A percentile compares a stretch with the other conserved stretches of the same genome.
Evolutionary conservation across 768 basidiomycete genomes (phyloP).

Genomic region (Tulasnella sp.): DNA sequence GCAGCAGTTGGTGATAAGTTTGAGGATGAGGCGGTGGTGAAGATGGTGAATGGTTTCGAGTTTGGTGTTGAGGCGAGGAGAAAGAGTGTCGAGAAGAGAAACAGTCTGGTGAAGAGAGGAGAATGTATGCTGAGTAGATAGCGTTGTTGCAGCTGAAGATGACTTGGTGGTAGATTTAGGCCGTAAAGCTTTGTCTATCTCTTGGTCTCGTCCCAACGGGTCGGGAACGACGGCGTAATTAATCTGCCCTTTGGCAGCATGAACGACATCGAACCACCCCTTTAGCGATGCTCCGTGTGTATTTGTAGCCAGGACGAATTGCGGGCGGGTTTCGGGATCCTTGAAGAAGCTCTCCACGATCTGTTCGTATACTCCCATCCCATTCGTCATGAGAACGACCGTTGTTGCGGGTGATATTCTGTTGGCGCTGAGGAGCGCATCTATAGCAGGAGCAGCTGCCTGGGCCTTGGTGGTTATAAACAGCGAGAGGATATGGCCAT

Average conservation of each 20-base stretch:
- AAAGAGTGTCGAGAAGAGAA: slow-evolving; percentile 15
- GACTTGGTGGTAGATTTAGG: background rate
- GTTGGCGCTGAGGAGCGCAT: slow-evolving; percentile 48
- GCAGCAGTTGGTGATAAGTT: slow-evolving; percentile 74
- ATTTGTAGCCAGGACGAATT: slow-evolving; percentile 79
- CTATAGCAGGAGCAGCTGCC: slow-evolving; percentile 56
- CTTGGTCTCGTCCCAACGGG: slow-evolving; percentile 39
- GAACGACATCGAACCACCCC: slow-evolving; percentile 54
- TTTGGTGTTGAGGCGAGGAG: slow-evolving; percentile 48
- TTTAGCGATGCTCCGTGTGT: slow-evolving; percentile 66
- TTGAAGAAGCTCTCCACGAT: slow-evolving; percentile 65
- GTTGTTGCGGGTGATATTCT: slow-evolving; percentile 67
- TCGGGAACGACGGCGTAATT: slow-evolving; percentile 80
- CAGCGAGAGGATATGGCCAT: slow-evolving; percentile 61
- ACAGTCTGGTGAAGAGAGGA: slow-evolving; percentile 16
- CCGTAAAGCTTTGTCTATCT: background rate
- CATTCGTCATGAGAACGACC: slow-evolving; percentile 90
- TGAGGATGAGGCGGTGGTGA: slow-evolving; percentile 67
- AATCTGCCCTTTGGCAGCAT: slow-evolving; percentile 65
- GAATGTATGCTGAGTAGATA: background rate
- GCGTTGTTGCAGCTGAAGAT: background rate
- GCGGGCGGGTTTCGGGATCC: slow-evolving; percentile 68
- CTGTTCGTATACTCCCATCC: slow-evolving; percentile 87
- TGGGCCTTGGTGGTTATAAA: slow-evolving; percentile 80
- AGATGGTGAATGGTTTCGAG: slow-evolving; percentile 67